Conservation (phyloP, 108 stramenopile species). For the Nitzschia sp. region DNA sequence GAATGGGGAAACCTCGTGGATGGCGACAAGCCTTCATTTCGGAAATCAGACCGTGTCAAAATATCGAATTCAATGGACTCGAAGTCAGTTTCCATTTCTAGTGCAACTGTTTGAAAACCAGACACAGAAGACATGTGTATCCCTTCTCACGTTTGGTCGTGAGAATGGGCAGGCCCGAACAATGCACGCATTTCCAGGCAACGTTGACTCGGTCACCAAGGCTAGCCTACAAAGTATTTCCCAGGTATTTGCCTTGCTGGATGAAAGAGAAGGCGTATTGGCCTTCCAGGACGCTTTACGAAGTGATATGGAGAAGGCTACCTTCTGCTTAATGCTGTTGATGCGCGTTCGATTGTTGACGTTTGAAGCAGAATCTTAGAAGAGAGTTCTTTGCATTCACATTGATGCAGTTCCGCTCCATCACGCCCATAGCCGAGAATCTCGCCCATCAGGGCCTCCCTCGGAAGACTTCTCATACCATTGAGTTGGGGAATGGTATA, state of each 20-base stretch:
- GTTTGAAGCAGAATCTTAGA: not conserved
- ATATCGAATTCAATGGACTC: conserved; percentile 10
- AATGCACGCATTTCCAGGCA: conserved; percentile 5
- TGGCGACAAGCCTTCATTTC: conserved; percentile 10
- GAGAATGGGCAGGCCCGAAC: not conserved
- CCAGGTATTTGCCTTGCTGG: conserved; percentile 1
- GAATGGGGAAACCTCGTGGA: not conserved
- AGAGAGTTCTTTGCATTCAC: no score
- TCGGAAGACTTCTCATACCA: no score
- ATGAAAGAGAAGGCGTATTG: not conserved
- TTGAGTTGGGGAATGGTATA: no score
- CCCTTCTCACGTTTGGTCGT: not conserved
- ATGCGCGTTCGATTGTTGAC: not conserved
- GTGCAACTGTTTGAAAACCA: conserved; percentile 10
- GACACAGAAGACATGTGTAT: not conserved
- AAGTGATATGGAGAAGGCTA: conserved; percentile 1
- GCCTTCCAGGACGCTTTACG: not conserved
- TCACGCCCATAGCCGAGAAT: no score
- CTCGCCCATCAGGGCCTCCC: no score
- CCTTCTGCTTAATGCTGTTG: not conserved
- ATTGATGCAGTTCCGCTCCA: no score
- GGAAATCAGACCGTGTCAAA: not conserved
- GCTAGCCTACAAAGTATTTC: conserved; percentile 1
- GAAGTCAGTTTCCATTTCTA: conserved; percentile 7
- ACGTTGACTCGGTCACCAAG: not conserved